Conservation (phyloP, 2,329 filamentous ascomycete species). For the Ascosphaera apis region DNA sequence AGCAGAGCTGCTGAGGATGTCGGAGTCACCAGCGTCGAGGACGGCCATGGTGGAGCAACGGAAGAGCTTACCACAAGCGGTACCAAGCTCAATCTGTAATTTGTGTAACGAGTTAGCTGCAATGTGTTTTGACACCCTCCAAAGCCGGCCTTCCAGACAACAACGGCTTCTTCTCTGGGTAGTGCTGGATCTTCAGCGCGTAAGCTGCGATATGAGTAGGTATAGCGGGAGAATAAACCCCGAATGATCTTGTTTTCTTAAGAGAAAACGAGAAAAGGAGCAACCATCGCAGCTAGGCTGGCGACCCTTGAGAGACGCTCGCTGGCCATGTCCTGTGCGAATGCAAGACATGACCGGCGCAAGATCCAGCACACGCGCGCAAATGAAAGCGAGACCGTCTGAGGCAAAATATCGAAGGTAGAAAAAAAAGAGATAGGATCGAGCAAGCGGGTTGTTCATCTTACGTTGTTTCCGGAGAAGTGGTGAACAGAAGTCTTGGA, state of each 20-base stretch:
- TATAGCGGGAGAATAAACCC: no score
- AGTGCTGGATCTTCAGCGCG: no score
- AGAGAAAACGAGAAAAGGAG: no score
- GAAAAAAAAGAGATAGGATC: background rate
- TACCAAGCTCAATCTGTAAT: slow-evolving; percentile 83
- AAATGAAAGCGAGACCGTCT: background rate
- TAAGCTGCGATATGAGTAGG: no score
- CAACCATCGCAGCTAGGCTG: no score
- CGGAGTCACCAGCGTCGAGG: slow-evolving; percentile 91
- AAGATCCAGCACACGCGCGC: no score
- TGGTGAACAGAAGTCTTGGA: slow-evolving; percentile 92
- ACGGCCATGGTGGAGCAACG: slow-evolving; percentile 93
- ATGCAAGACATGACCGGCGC: no score
- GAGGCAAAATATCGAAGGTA: background rate
- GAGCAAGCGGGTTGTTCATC: slow-evolving; percentile 27
- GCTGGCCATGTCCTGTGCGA: no score
- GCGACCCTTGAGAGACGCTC: no score
- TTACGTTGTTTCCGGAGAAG: slow-evolving; percentile 97
- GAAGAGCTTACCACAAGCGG: slow-evolving; percentile 97
- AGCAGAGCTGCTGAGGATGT: slow-evolving; percentile 62
- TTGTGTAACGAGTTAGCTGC: slow-evolving; percentile 28
- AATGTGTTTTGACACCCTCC: slow-evolving; percentile 11
- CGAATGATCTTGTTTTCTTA: slow-evolving; percentile 17
- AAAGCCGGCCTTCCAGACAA: slow-evolving; percentile 21
- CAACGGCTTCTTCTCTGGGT: slow-evolving; percentile 80